Base-by-base conservation (phyloP, 78 protist genomes). In the Cyanophora paradoxa region DNA sequence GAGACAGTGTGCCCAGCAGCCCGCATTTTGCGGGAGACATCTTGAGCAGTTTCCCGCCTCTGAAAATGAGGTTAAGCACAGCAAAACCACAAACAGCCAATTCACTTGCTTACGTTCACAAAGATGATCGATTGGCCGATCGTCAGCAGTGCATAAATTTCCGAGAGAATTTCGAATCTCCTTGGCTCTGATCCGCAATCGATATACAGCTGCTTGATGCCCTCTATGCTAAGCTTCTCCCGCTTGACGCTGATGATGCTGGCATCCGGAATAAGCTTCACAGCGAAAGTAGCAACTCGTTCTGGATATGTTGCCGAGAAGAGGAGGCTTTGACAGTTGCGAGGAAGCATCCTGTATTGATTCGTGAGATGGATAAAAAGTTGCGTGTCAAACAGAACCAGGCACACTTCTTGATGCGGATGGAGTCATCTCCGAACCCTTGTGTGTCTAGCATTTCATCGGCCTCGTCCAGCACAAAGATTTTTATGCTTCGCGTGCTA, bases 371-470 rank as follows among this genome's bases (percentile, higher is more conserved):
- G n/a, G n/a, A n/a, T n/a, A n/a, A n/a, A n/a, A n/a, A n/a, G n/a
- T n/a, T n/a, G n/a, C n/a, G n/a, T n/a, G n/a, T n/a, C n/a, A n/a
- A n/a, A n/a, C n/a, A n/a, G n/a, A n/a, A n/a, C n/a, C n/a, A n/a
- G n/a, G n/a, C n/a, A n/a, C n/a, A n/a, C n/a, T n/a, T n/a, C n/a
- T n/a, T n/a, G n/a, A n/a, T n/a, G n/a, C n/a, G n/a, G n/a, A n/a
- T n/a, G n/a, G n/a, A n/a, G n/a, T n/a, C n/a, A n/a, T n/a, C n/a
- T n/a, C n/a, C n/a, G n/a, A n/a, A n/a, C n/a, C n/a, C n/a, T n/a
- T n/a, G n/a, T n/a, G n/a, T n/a, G n/a, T n/a, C n/a, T n/a, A 77
- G 82, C 82, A 77, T 77, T 33, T 77, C 82, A 56, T 77, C 82
- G 20, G 82, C 82, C 67, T 80, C 85, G 74, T 80, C 85, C 33